Base-by-base conservation (phyloP, 495 filamentous ascomycete genomes). In the Hypomontagnella monticulosa region DNA sequence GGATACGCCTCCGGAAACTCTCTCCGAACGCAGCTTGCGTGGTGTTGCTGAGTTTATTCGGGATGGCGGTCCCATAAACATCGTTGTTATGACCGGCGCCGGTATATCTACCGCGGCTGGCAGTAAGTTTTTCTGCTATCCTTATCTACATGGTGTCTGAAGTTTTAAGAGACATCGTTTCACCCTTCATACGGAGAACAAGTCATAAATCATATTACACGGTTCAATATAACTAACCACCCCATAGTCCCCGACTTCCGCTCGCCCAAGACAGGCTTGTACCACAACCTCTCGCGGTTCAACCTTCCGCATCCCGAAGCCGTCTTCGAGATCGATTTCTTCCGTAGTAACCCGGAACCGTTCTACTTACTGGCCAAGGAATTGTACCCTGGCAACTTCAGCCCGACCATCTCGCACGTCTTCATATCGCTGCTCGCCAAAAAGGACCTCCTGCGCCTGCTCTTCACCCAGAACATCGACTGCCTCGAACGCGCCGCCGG, bases 391-490 rank as follows among this genome's bases (percentile, higher is more conserved):
- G 96, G 93, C n/a, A 87, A 88, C 67, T 97, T 90, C 80, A 83
- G 87, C 54, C 96, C 96, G 2, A 98, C 68, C 11, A 33, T 73
- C 7, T 72, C 73, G 3, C 92, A 96, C 74, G 83, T 82, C 3
- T 96, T 97, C 70, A 86, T 97, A 59, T 84, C 85, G 8, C 67
- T 75, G 30, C 85, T 97, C 11, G 83, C 91, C 32, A 79, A 90
- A 43, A 95, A 93, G 77, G 86, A 87, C 4, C 79, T 93, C 30
- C 79, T 99, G 11, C 77, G 91, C 66, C 94, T 92, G 78, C 83
- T 93, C 38, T 99, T 97, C 78, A 97, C 96, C 4, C 95, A 99
- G 75, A 99, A 99, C 73, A 97, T 99, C 69, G 95, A 99, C 79
- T 93, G 91, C 69, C 83, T 99, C 18, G 95, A 99, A 76, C 87